Evolutionary conservation across 2,329 filamentous ascomycete genomes (phyloP), one percentile per base, ranked within the genome.

Genomic region (Teratosphaeria epicoccoides): DNA sequence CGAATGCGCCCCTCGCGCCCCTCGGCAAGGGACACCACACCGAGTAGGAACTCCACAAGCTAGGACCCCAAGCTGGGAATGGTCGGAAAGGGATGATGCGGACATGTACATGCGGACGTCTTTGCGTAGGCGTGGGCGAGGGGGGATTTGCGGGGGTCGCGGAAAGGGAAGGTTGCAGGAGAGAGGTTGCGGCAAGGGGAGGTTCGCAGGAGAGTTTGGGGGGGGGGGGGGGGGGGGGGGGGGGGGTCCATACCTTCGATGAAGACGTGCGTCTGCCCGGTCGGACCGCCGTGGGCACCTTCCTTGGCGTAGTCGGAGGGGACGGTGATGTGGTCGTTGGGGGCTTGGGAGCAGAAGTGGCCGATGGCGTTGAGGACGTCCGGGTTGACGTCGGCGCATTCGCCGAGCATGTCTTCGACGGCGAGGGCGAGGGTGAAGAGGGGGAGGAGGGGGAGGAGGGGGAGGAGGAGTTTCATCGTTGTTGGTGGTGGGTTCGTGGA

Each of bases 261-360:
- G 4, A 7, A 40, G 14, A 40, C 33, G 20, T 40, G 33, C 33
- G n/a, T 17, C 33, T 40, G 33, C 33, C 20, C 20, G 14, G 33
- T 40, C 14, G 33, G n/a, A 20, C 33, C 33, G 33, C 33, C 33
- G n/a, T 40, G 10, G 6, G 14, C 33, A 17, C 33, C 33, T n/a
- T 73, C 73, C 72, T 88, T 88, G 56, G 76, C 71, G 60, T 77
- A 76, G 57, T 60, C 74, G 17, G 82, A 75, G 43, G 68, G 72
- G 69, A 85, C 83, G 49, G 85, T 76, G 71, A 75, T 76, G 65
- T 74, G 76, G 63, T 88, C 84, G 68, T 88, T 89, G 70, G 20
- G 14, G 43, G 20, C 20, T n/a, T n/a, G n/a, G n/a, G n/a, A n/a
- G 33, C 33, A 40, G 33, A 40, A 40, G 33, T 17, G 17, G 33